Evolutionary conservation across 2,329 filamentous ascomycete genomes (phyloP), one percentile per base, ranked within the genome.

Genomic region (Fusarium pseudocircinatum): DNA sequence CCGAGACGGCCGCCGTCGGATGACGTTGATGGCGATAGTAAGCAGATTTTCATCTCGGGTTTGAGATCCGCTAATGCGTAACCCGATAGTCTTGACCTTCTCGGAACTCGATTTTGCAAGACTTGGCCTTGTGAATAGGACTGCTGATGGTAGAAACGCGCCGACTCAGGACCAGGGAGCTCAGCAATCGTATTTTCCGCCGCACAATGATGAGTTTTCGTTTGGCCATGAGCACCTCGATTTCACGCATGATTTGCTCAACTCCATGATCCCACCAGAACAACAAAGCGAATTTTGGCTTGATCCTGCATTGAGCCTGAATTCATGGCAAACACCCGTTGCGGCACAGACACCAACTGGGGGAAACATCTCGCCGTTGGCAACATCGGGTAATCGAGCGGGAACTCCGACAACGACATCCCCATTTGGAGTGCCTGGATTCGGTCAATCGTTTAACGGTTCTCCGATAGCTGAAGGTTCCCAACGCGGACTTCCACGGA

Each of bases 51-150:
- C 7, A n/a, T 16, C 11, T 6, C 7, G 6, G 8, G 4, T 24
- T 26, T 46, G 56, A 43, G 28, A 20, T 18, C 7, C 26, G 36
- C 69, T 72, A 42, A 72, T 43, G 28, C 36, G 16, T 22, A 32
- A 58, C 4, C 63, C 50, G 26, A 52, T 37, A 72, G 70, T 72
- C 30, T 59, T 72, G 60, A 73, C 65, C 2, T 72, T 72, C 24
- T 72, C 70, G 6, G 70, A 72, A 18, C 66, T 72, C 20, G 70
- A 72, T n/a, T 73, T 72, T 15, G 70, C 69, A 7, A 65, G 70
- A 15, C 69, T 72, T 15, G 70, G 69, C 2, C 54, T 72, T 14
- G 39, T 20, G 3, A 61, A 30, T 18, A 44, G 40, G 10, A 14
- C 37, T 1, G 11, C 22, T 2, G 7, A 34, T 22, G 36, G 30